Base-by-base conservation (phyloP, 768 basidiomycete genomes). In the Hericium rajendrae region DNA sequence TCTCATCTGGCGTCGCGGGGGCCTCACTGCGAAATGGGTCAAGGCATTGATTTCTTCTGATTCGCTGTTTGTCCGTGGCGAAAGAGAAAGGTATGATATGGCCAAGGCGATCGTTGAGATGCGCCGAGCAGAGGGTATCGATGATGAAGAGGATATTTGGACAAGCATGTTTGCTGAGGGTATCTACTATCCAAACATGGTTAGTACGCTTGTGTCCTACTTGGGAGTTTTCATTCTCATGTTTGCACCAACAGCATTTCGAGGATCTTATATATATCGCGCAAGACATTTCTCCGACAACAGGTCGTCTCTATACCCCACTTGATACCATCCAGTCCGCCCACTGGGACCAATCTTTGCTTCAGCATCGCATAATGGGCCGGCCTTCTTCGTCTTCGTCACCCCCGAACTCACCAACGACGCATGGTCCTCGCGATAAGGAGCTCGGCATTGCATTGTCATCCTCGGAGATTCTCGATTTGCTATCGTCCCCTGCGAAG, bases 131-230 rank as follows among this genome's bases (percentile, higher is more conserved):
- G 70, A 74, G 28, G 82, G 81, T 15, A 70, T 81, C 43, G 60
- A 78, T 39, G 73, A 76, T 0, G 90, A 93, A 66, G 92, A 95
- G 67, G 68, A 61, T 43, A 79, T 86, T 61, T 90, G 88, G 81
- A 74, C 71, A 16, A 76, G 69, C 49, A 76, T 94, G 66, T 95
- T 97, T 66, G 71, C 76, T 43, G 72, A 80, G 24, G 88, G 88
- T 10, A 90, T 95, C 6, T 86, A 92, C 69, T 95, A 94, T 67
- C 73, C 79, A 4, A 91, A 94, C 66, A 88, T 95, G 88, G 91
- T 91, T 59, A 51, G 76, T 70, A 28, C 38, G 6, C 38, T 40
- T 32, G 39, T 28, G n/a, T 18, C 38, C 15, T 49, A 66, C 5
- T 64, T 40, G 20, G 11, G 12, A 38, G 28, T 22, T 32, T 32